These are phyloP conservation scores for Dactylonectria macrodidyma DNA, from an alignment of 2,329 filamentous ascomycete species.

Conservation along the genomic window DNA sequence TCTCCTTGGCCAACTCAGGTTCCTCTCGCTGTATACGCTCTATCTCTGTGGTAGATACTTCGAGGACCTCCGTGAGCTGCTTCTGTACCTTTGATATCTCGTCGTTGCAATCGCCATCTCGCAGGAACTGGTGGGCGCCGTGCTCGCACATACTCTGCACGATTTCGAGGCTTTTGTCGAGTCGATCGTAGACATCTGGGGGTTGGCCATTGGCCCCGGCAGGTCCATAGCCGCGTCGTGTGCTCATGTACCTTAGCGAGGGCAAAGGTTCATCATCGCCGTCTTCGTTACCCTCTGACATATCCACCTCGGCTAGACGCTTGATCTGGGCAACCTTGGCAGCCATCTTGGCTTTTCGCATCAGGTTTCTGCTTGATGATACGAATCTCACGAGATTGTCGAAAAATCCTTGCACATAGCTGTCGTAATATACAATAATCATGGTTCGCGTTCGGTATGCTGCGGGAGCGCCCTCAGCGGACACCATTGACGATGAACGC, in stretches of 20 bases:
- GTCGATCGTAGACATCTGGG: conserved; percentile 75
- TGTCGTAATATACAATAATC: conserved; percentile 94
- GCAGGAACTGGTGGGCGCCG: conserved; percentile 90
- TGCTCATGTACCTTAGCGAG: conserved; percentile 58
- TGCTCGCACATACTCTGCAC: conserved; percentile 88
- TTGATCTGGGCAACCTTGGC: conserved; percentile 79
- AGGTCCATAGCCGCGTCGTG: conserved; percentile 49
- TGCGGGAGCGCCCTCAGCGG: conserved; percentile 62
- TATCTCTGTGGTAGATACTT: conserved; percentile 72
- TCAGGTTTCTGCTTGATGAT: conserved; percentile 83
- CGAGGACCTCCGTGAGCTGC: conserved; percentile 75
- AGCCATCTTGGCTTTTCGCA: conserved; percentile 91
- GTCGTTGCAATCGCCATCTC: conserved; percentile 86
- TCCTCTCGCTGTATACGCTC: conserved; percentile 69
- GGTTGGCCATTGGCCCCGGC: conserved; percentile 43
- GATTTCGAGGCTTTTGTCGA: conserved; percentile 84
- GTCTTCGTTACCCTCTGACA: conserved; percentile 64
- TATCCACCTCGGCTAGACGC: conserved; percentile 71
- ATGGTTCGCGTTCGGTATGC: conserved; percentile 80
- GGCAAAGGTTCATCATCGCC: conserved; percentile 56
- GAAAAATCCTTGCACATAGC: conserved; percentile 85
- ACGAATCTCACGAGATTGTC: conserved; percentile 88
- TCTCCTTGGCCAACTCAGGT: conserved; percentile 58
- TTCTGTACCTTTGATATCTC: conserved; percentile 80
- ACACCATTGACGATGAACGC: conserved; percentile 67